Base-by-base conservation (phyloP, 176 grass and related monocot species). In the Juncus inflexus region DNA sequence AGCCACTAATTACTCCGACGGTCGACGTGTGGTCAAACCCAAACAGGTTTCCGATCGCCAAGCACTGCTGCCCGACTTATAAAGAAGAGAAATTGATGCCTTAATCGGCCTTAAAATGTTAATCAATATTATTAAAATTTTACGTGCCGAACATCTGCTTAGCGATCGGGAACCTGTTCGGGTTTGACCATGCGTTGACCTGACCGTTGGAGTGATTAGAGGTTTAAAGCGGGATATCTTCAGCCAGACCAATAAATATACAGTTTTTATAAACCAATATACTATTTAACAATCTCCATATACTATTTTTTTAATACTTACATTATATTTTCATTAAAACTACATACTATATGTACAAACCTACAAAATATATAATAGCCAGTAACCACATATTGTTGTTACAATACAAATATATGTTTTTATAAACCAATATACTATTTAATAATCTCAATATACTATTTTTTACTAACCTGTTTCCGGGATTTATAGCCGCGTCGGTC, bases 31-130 rank as follows among this genome's bases (percentile, higher is more conserved):
- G 94, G 39, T 97, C 94, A 62, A 97, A 97, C 67, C 94, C 94
- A 89, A 97, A 97, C 42, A 85, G 88, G 66, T 97, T 97, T 63
- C 94, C 94, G 64, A 92, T 97, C 35, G 94, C 94, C 77, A 97
- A 79, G 74, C 94, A 97, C 77, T 97, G 94, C 12, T 97, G 94
- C 49, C 85, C 88, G 82, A 97, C 94, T 97, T 69, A 84, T 58
- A 99, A 81, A 68, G 79, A 74, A 37, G 88, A 86, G 12, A 85
- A 92, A 75, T 78, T 9, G 87, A 87, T 60, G 86, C 80, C 75
- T 78, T 86, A 75, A 99, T 89, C 67, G 94, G 78, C 68, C 81
- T 99, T 79, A 92, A 80, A 28, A 99, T 66, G 61, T 99, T 28
- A 28, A 28, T 28, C 19, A 28, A 28, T 28, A 28, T 28, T 28